Conservation (phyloP, 352 stramenopile species). For the Phytopythium aichiense region DNA sequence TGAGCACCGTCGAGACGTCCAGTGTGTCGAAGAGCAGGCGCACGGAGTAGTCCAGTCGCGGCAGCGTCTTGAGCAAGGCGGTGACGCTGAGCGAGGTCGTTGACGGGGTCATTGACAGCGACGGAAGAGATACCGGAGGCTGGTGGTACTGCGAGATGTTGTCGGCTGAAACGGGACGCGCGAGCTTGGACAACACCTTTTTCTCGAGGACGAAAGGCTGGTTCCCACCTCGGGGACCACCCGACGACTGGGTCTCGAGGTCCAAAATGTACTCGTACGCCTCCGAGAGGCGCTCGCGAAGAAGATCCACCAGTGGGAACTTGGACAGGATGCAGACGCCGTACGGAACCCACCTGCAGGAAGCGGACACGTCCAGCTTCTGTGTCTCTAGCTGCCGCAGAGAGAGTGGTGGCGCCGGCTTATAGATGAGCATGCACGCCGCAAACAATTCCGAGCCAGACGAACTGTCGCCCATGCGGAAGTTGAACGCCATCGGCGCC, state of each 20-base stretch:
- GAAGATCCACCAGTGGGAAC: conserved; percentile 71
- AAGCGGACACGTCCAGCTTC: conserved; percentile 36
- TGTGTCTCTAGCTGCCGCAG: conserved; percentile 54
- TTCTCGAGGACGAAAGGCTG: conserved; percentile 70
- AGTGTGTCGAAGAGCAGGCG: conserved; percentile 79
- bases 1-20: conserved; percentile 65
- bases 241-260: conserved; percentile 46
- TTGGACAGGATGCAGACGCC: conserved; percentile 82
- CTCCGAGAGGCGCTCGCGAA: conserved; percentile 77
- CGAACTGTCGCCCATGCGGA: conserved; percentile 73
- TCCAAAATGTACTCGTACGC: conserved; percentile 82
- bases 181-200: conserved; percentile 75
- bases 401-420: conserved; percentile 58
- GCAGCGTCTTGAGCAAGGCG: conserved; percentile 43
- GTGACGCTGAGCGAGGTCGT: conserved; percentile 18
- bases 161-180: conserved; percentile 60
- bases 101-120: conserved; percentile 29
- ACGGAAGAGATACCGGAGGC: conserved; percentile 20
- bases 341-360: conserved; percentile 70
- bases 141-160: conserved; percentile 53
- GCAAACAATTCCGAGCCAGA: conserved; percentile 70
- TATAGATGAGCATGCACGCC: conserved; percentile 78
- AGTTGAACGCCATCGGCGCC: conserved; percentile 64
- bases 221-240: conserved; percentile 5
- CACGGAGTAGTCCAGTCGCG: conserved; percentile 69